Base-by-base conservation (phyloP, 768 basidiomycete species). In the Coprinopsis strossmayeri region DNA sequence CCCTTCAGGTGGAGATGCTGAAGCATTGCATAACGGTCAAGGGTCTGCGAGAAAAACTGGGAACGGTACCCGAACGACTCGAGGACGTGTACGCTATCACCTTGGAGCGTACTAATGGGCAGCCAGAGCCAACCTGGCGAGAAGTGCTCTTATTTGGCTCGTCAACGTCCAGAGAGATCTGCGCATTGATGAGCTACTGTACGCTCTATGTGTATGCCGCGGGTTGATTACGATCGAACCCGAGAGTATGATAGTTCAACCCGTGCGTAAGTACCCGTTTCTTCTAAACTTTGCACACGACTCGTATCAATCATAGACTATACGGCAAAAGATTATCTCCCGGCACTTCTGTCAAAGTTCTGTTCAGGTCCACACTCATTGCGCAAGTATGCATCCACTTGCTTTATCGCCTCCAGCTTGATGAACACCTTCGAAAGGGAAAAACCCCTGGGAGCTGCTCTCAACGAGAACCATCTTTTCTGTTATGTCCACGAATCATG, bases 271-370 rank as follows among this genome's bases (percentile, higher is more conserved):
- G 46, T 39, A 27, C 27, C 20, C 35, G 12, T 1, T 20, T n/a
- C n/a, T n/a, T n/a, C n/a, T 20, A 4, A 9, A 25, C 17, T 26
- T 9, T 9, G n/a, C 15, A 21, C 20, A 9, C 41, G 20, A 5
- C 4, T 21, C 4, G 10, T 11, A 18, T 9, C 5, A 3, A 5
- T 28, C 3, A n/a, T 17, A 47, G 46, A 47, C 23, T 47, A 47
- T 26, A 47, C 46, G 2, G 46, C 46, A 3, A 23, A 25, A 20
- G 46, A 47, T n/a, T 37, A 25, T 15, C 35, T 47, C n/a, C n/a
- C 4, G 10, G 3, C 27, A 2, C 5, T 46, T 15, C 45, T 34
- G 1, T 2, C 28, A 7, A 17, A 9, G 7, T 17, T 18, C 15
- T 46, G 18, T 24, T 17, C 45, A 9, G 17, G 17, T 2, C 28